These are phyloP conservation scores for Hemileccinum rubropunctum DNA, from an alignment of 768 basidiomycete genomes.

Conservation along the genomic window DNA sequence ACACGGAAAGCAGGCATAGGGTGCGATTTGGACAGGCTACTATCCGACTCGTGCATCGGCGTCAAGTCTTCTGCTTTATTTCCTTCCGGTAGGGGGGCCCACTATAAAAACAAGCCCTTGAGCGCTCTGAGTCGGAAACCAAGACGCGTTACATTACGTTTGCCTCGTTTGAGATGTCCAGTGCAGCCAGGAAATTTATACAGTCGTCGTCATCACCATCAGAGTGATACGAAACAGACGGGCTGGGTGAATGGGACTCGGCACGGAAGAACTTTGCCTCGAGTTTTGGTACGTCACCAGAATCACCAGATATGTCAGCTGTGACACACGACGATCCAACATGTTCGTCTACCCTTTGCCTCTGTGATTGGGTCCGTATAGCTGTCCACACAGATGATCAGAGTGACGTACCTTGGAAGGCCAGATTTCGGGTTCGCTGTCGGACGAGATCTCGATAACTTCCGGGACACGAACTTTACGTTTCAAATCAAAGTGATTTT, in stretches of 20 bases:
- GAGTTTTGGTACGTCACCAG: neutral
- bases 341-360: constrained; percentile 12
- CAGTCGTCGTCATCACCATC: constrained; percentile 23
- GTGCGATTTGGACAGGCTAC: neutral
- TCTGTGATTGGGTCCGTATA: constrained; percentile 13
- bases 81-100: constrained; percentile 23
- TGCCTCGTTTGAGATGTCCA: constrained; percentile 30
- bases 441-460: constrained; percentile 28
- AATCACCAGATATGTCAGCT: neutral
- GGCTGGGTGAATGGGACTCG: constrained; percentile 3
- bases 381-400: neutral
- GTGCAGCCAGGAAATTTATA: constrained; percentile 21
- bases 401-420: constrained; percentile 20
- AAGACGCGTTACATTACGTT: constrained; percentile 18
- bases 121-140: neutral
- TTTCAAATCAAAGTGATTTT: constrained; percentile 15
- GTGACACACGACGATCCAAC: neutral
- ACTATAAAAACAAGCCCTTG: constrained; percentile 16
- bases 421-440: constrained; percentile 26
- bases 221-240: neutral
- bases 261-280: constrained; percentile 3
- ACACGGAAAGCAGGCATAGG: constrained; percentile 5
- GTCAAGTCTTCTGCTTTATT: constrained; percentile 34
- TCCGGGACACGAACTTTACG: constrained; percentile 18
- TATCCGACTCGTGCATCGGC: constrained; percentile 7